Evolutionary conservation across 768 basidiomycete species (phyloP), one percentile per base, ranked within the genome.

Genomic region (Kwoniella europaea): DNA sequence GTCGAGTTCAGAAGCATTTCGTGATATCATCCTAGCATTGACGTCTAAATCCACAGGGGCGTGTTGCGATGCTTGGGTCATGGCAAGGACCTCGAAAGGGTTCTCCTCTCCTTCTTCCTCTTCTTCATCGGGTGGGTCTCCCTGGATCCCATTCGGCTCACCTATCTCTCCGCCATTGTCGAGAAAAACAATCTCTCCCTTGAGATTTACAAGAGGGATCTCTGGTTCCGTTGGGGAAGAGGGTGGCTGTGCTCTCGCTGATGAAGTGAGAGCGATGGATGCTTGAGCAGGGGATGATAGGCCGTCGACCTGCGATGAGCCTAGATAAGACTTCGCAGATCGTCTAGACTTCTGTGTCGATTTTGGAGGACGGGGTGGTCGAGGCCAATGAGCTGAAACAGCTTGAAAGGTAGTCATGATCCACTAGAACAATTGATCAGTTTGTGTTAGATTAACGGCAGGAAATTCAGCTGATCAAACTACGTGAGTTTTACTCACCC

Each of bases 321-420:
- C 62, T 55, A 55, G 63, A 18, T 20, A 4, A n/a, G 72, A 71
- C 18, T 63, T 59, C 12, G 63, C 43, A 35, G 77, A 78, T n/a
- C 64, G 54, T 20, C 63, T 68, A 7, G 75, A 73, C 22, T 66
- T 62, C 52, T 78, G 77, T 10, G 79, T 79, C 4, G 79, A 78
- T 52, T 63, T 68, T 4, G 74, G 67, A 5, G 69, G 63, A 24
- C 57, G 67, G 27, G 64, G 66, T 12, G 57, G 70, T 66, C 63
- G 73, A 1, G 82, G 82, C 94, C 94, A 97, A 10, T 94, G 86
- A 0, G 90, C 91, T 83, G 95, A 91, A 27, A 92, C 86, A 74
- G 94, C 95, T 84, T 97, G 91, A 77, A 97, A 98, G 0, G 91
- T 89, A 7, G 93, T 91, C 89, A 92, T 91, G 35, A 92, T 88